A percentile compares a stretch with the other conserved stretches of the same genome.
Evolutionary conservation across 805 yeast species (phyloP).

Genomic region (Ogataea nonfermentans): DNA sequence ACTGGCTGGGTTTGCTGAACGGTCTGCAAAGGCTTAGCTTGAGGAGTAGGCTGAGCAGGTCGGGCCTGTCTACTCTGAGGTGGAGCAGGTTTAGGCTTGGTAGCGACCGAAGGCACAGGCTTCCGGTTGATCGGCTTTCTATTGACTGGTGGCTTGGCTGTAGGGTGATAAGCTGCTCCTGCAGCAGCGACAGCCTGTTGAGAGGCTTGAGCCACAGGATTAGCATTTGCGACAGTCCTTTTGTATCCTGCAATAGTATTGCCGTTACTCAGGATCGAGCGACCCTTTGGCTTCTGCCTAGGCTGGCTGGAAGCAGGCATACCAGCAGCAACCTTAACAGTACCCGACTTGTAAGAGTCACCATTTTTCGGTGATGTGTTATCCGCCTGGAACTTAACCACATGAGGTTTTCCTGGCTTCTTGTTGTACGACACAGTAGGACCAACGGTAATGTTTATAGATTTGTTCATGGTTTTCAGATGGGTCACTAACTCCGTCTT

Average conservation of each 20-base stretch:
- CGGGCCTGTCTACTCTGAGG: constrained; percentile 20
- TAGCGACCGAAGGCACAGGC: constrained; percentile 27
- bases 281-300: constrained; percentile 72
- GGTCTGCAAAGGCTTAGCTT: constrained; percentile 5
- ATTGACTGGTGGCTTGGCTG: constrained; percentile 28
- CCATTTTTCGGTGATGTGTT: constrained; percentile 60
- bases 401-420: constrained; percentile 79
- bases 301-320: constrained; percentile 70
- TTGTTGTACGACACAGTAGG: constrained; percentile 79
- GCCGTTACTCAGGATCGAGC: constrained; percentile 27
- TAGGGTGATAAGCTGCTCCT: constrained; percentile 43
- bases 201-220: constrained; percentile 25
- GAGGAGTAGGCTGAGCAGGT: constrained; percentile 11
- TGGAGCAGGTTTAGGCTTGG: constrained; percentile 26
- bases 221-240: constrained; percentile 16
- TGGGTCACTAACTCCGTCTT: constrained; percentile 87
- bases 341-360: constrained; percentile 85
- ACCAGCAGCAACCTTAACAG: constrained; percentile 79
- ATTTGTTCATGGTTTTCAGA: constrained; percentile 58
- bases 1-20: constrained; percentile 10
- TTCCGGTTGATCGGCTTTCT: constrained; percentile 31
- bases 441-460: constrained; percentile 62
- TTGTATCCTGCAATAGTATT: constrained; percentile 29
- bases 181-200: constrained; percentile 32
- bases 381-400: constrained; percentile 66